These are phyloP conservation scores for Penicillium italicum DNA, from an alignment of 2,329 filamentous ascomycete genomes.

Conservation along the genomic window DNA sequence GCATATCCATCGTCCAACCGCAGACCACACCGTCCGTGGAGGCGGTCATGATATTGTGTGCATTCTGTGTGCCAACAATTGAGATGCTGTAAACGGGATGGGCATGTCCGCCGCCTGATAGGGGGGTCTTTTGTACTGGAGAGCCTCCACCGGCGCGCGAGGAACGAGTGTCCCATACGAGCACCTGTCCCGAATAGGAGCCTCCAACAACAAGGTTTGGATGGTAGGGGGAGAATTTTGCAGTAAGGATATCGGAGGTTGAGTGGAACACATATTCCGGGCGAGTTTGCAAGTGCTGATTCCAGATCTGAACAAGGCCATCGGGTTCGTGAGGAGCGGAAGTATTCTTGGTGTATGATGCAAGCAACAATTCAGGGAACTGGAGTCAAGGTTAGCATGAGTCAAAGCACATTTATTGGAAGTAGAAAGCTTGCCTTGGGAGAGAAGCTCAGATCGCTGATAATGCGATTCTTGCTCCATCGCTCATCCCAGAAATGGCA, in stretches of 20 bases:
- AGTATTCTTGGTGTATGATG: constrained; percentile 96
- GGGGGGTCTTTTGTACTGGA: constrained; percentile 91
- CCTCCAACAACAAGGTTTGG: constrained; percentile 94
- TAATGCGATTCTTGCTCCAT: constrained; percentile 97
- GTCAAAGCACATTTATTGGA: neutral
- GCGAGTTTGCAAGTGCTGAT: constrained; percentile 86
- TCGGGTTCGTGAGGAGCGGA: constrained; percentile 91
- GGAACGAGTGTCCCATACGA: constrained; percentile 93
- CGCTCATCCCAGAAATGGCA: constrained; percentile 91
- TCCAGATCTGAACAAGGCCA: constrained; percentile 95
- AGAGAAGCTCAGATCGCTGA: constrained; percentile 92
- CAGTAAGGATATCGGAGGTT: constrained; percentile 89
- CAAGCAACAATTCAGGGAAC: constrained; percentile 86
- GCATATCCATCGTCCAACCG: constrained; percentile 96
- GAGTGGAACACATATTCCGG: constrained; percentile 97
- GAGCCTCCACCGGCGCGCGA: constrained; percentile 63
- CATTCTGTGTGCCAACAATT: constrained; percentile 96
- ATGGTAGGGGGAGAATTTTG: constrained; percentile 98
- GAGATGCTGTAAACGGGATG: constrained; percentile 94
- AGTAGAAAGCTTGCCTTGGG: constrained; percentile 59
- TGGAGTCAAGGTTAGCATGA: constrained; percentile 31
- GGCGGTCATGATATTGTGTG: constrained; percentile 96
- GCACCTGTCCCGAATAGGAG: constrained; percentile 92
- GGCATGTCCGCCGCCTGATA: constrained; percentile 91
- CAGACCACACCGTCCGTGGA: constrained; percentile 96